phyloP scores from a whole-genome alignment of 1,284 basidiomycete species.

The Sporisorium exsertum region DNA sequence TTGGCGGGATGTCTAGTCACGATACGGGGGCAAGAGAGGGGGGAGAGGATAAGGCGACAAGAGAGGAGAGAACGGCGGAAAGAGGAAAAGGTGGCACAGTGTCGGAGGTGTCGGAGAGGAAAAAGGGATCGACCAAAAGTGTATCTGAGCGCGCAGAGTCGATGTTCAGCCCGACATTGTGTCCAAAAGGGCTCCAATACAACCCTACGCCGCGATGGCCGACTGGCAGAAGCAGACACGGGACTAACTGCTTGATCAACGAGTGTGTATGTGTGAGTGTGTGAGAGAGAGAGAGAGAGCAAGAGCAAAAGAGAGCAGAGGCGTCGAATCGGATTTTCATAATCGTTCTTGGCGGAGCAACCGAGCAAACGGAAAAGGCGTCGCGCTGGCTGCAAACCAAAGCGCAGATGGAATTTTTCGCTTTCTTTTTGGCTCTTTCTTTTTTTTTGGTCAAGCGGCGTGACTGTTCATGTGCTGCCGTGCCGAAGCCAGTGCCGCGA shows the following conservation, averaged over 20 bases:
- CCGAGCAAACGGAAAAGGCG: background rate
- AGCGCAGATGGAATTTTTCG: background rate
- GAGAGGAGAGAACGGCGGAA: slow-evolving; percentile 2
- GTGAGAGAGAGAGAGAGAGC: background rate
- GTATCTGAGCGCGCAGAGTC: background rate
- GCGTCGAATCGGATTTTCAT: too few relatives aligned
- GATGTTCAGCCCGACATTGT: background rate
- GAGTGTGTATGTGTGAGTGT: background rate
- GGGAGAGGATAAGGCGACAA: background rate
- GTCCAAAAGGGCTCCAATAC: background rate
- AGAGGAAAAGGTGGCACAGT: background rate
- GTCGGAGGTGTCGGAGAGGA: slow-evolving; percentile 17
- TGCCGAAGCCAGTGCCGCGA: background rate
- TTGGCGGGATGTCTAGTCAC: background rate
- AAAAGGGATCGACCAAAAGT: slow-evolving; percentile 14
- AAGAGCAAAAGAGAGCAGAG: background rate
- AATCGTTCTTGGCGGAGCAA: background rate
- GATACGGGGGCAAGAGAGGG: background rate
- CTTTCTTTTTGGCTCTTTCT: too few relatives aligned
- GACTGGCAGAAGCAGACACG: background rate
- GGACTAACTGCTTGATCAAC: background rate
- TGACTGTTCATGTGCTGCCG: background rate
- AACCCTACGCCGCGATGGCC: background rate
- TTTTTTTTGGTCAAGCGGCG: background rate
- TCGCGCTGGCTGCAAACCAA: background rate